Evolutionary conservation across 164 flowering plant species (phyloP), one percentile per base, ranked within the genome.

Genomic region (Sedum album): DNA sequence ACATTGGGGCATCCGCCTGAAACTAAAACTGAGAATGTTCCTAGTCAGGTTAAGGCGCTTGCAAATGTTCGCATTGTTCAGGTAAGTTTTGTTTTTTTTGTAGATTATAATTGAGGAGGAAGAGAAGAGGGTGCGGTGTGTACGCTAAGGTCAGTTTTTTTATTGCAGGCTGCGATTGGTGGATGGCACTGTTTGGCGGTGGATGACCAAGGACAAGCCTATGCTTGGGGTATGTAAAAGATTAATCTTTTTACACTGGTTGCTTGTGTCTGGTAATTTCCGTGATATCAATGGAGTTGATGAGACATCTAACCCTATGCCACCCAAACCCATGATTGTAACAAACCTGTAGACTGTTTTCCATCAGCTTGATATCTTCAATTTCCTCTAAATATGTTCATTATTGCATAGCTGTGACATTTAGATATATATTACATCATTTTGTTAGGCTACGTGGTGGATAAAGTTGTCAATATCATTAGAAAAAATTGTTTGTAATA

Each of bases 131-230:
- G 62, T 28, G 26, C 2, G 23, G 2, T 41, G 18, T 28, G 38
- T 15, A n/a, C 20, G 53, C 25, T 60, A 20, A n/a, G 36, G 20
- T 6, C 1, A 17, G 13, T 68, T 23, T 10, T 11, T 31, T 38
- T n/a, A 25, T 76, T 76, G 57, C 78, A 95, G 99, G 99, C 99
- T 5, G 99, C 99, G 44, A 95, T 95, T 79, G 99, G 99, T 76
- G 99, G 99, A 30, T 95, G 99, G 99, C 99, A 95, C 73, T 95
- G 99, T 83, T 85, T 95, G 85, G 99, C 99, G 73, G 99, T 95
- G 69, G 99, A 95, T 76, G 93, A 90, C 81, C 87, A 85, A 79
- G 98, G 99, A 76, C 84, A 81, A 18, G 91, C 99, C 67, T 95
- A 95, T 77, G 94, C 99, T n/a, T 95, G 99, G 99, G 99, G 99